Base-by-base conservation (phyloP, 768 basidiomycete genomes). In the Kwoniella shandongensis region DNA sequence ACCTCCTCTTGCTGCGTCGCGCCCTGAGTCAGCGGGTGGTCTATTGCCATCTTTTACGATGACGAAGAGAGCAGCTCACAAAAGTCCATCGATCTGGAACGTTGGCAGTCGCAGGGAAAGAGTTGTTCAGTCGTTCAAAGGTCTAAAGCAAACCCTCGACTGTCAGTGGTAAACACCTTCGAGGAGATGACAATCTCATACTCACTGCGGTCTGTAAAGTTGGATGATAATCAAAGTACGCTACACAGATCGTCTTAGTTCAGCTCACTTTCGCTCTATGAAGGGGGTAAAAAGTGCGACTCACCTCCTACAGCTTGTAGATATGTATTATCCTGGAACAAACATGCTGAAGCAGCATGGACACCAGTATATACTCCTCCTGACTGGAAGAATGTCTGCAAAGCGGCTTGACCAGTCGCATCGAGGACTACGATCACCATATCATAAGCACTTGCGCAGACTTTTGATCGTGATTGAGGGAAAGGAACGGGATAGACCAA, bases 351-450 rank as follows among this genome's bases (percentile, higher is more conserved):
- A 7, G 85, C 83, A 42, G 85, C 81, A 70, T 89, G 88, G 29
- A 88, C 78, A 1, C 81, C 87, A 36, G 87, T 78, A 61, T 87
- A 88, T 55, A 84, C 86, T 0, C 88, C 88, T 54, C 88, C 87
- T 1, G 77, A 70, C 64, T 86, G 81, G 40, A 88, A 76, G 73
- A 85, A 89, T 12, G 67, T 81, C 58, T 85, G 82, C 52, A 89
- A 80, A 0, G 87, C 86, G 1, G 78, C 74, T 67, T 85, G 83
- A 22, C 85, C 85, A 4, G 76, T 55, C 18, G 79, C 79, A 65
- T 86, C 84, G 26, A 88, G 81, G 39, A 88, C 86, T 85, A 8
- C 25, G n/a, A n/a, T n/a, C n/a, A n/a, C n/a, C n/a, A n/a, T n/a
- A n/a, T n/a, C n/a, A n/a, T n/a, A n/a, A n/a, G n/a, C n/a, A n/a